These are phyloP conservation scores for Aspergillus leporis DNA, from an alignment of 495 filamentous ascomycete species.

Conservation along the genomic window DNA sequence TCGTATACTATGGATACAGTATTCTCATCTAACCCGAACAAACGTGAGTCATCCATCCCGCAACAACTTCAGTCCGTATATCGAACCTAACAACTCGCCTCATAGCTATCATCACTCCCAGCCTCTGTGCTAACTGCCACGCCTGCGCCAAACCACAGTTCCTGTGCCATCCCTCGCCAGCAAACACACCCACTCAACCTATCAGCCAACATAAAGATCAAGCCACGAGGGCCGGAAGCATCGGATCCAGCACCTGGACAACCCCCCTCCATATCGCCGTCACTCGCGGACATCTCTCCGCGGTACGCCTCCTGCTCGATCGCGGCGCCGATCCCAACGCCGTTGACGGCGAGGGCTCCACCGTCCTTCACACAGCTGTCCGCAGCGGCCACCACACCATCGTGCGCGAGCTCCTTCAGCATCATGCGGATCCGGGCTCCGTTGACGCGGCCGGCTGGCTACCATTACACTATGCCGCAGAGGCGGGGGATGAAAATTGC, in stretches of 20 bases:
- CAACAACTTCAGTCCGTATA: neutral
- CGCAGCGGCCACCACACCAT: constrained; percentile 8
- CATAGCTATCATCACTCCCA: neutral
- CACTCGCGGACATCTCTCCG: constrained; percentile 7
- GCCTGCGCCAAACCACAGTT: neutral
- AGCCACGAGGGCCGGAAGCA: neutral
- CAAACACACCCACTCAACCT: neutral
- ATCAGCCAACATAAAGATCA: neutral
- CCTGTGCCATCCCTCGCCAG: neutral
- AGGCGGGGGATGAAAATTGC: constrained; percentile 12
- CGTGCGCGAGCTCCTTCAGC: constrained; percentile 10
- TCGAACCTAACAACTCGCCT: neutral
- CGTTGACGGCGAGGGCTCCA: constrained; percentile 9
- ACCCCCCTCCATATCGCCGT: constrained; percentile 13
- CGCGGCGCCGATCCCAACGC: constrained; percentile 15
- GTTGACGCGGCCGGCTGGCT: constrained; percentile 13
- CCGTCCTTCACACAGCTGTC: constrained; percentile 9
- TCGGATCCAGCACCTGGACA: constrained; percentile 8
- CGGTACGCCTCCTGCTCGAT: constrained; percentile 14
- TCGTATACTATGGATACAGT: neutral
- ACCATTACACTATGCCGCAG: constrained; percentile 13
- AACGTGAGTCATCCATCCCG: neutral
- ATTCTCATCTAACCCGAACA: neutral
- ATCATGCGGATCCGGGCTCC: constrained; percentile 3
- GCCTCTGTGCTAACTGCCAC: neutral